Conservation (phyloP, 345 rosid species). For the Eucalyptus curtisii region DNA sequence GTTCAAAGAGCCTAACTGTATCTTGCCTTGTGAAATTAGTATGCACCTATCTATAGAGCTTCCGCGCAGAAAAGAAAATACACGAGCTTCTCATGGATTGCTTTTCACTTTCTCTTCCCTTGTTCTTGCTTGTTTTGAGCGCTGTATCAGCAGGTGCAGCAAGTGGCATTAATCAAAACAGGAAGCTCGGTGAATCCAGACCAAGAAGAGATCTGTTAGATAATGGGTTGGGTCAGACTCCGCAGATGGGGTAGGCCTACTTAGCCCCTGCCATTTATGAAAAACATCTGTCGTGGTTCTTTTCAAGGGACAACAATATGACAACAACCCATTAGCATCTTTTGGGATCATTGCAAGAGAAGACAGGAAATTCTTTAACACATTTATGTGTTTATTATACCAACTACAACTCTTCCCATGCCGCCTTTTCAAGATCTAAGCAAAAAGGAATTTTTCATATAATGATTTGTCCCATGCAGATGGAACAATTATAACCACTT, state of each 20-base stretch:
- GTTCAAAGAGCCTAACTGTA: neutral
- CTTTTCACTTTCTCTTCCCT: neutral
- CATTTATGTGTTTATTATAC: neutral
- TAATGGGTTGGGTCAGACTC: slow-evolving; percentile 60
- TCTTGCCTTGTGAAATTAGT: neutral
- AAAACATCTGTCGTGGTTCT: neutral
- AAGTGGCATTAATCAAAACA: slow-evolving; percentile 3
- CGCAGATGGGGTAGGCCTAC: slow-evolving; percentile 59
- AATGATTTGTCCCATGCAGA: slow-evolving; percentile 1
- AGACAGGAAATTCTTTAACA: neutral
- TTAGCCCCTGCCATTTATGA: neutral
- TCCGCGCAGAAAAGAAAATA: neutral
- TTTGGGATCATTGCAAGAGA: neutral
- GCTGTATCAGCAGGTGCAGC: neutral
- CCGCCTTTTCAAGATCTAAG: neutral
- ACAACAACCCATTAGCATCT: neutral
- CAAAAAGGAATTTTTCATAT: neutral
- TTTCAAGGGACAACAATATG: neutral
- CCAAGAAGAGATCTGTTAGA: slow-evolving; percentile 38
- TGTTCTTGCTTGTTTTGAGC: neutral
- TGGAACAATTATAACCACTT: slow-evolving; percentile 47
- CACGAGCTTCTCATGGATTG: neutral
- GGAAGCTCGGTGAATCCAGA: neutral
- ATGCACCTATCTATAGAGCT: neutral
- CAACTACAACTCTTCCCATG: neutral